A percentile compares a stretch with the other conserved stretches of the same genome.
phyloP scores from a whole-genome alignment of 1,284 basidiomycete genomes.

The Chiua sp. region DNA sequence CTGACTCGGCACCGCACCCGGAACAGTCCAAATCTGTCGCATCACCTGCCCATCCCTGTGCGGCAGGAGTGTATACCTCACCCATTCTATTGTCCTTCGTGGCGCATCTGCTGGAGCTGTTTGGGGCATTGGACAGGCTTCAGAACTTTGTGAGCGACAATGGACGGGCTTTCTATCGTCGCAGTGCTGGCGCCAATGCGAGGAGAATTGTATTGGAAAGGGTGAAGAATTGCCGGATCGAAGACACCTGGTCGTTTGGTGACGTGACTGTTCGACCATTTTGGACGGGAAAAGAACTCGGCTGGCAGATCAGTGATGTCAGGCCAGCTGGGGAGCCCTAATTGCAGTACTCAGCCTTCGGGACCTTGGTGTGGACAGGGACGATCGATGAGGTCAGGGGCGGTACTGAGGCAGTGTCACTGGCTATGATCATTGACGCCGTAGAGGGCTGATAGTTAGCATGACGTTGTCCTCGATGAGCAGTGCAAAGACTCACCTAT shows the following conservation, averaged over 20 bases:
- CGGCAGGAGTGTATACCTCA: conserved; percentile 94
- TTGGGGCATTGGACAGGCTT: conserved; percentile 83
- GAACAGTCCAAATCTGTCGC: conserved; percentile 80
- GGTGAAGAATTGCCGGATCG: conserved; percentile 52
- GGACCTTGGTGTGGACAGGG: too few relatives aligned
- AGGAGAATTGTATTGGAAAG: conserved; percentile 33
- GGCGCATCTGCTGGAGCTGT: conserved; percentile 85
- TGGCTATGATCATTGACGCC: conserved; percentile 25
- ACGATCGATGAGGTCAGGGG: conserved; percentile 13
- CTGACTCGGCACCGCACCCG: conserved; percentile 96
- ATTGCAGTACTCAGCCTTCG: too few relatives aligned
- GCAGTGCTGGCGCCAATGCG: conserved; percentile 32
- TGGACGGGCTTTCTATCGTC: conserved; percentile 83
- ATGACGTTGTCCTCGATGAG: conserved; percentile 8
- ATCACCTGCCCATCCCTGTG: conserved; percentile 77
- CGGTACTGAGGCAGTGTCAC: conserved; percentile 29
- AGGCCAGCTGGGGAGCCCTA: conserved; percentile 2
- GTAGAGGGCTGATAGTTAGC: not conserved
- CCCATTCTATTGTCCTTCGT: conserved; percentile 89
- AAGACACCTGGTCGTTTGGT: conserved; percentile 55
- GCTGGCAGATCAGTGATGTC: conserved; percentile 75
- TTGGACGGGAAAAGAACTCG: conserved; percentile 86
- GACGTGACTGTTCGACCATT: conserved; percentile 83
- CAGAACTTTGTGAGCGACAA: conserved; percentile 78
- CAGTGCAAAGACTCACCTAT: conserved; percentile 17